A percentile compares a stretch with the other conserved stretches of the same genome.
Evolutionary conservation across 371 early-diverging fungal genomes (phyloP).

Genomic region (Mortierella sp.): DNA sequence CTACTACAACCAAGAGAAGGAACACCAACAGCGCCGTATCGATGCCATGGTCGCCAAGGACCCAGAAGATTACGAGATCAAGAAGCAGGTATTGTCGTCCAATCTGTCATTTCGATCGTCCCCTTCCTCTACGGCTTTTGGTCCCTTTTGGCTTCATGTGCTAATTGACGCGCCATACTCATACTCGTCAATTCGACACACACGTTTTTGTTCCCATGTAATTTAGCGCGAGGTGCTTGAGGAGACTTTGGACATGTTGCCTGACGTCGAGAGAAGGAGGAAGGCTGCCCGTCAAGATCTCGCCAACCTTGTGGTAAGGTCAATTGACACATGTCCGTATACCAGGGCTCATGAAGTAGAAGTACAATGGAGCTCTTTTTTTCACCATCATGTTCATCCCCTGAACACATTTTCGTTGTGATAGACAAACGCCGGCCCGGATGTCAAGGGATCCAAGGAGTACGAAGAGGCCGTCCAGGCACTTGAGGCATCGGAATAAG

Average conservation of each 20-base stretch:
- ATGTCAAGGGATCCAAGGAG: slow-evolving; percentile 46
- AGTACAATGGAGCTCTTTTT: background rate
- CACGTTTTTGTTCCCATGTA: background rate
- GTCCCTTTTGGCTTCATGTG: too few relatives aligned
- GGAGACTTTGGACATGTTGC: slow-evolving; percentile 55
- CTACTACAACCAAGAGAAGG: slow-evolving; percentile 38
- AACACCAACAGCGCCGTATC: slow-evolving; percentile 33
- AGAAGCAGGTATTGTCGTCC: slow-evolving; percentile 42
- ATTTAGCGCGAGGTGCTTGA: slow-evolving; percentile 52
- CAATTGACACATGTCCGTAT: too few relatives aligned
- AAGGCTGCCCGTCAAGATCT: slow-evolving; percentile 45
- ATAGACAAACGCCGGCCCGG: slow-evolving; percentile 36
- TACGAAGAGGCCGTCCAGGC: slow-evolving; percentile 49
- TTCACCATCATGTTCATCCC: background rate
- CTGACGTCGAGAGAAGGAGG: slow-evolving; percentile 50
- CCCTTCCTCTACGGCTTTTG: background rate
- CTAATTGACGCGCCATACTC: too few relatives aligned
- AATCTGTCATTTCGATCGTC: background rate
- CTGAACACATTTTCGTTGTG: background rate
- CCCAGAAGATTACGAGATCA: slow-evolving; percentile 51
- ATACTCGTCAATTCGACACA: too few relatives aligned
- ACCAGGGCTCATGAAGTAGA: too few relatives aligned
- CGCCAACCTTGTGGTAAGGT: slow-evolving; percentile 39
- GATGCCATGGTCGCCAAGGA: slow-evolving; percentile 46
- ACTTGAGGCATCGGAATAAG: slow-evolving; percentile 28